Percentiles rank a stretch among this genome's conserved stretches.
phyloP scores from a whole-genome alignment of 306 rosid genomes.

The Elaeagnus macrophylla region DNA sequence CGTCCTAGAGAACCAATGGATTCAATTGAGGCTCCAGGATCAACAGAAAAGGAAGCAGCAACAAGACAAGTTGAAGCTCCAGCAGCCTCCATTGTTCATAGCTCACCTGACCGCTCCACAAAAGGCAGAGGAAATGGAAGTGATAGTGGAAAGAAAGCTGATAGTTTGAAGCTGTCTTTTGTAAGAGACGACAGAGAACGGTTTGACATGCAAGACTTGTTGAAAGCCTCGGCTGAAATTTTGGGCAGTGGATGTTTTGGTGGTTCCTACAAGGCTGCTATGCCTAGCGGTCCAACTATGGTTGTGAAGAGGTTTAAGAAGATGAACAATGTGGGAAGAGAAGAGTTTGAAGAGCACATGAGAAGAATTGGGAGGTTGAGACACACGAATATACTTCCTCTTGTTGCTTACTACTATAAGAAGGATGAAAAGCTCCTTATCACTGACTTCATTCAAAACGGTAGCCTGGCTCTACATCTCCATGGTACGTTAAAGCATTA shows the following conservation, averaged over 20 bases:
- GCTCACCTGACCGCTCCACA: constrained; percentile 7
- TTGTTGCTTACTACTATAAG: constrained; percentile 31
- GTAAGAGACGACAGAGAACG: constrained; percentile 26
- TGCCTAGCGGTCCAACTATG: constrained; percentile 44
- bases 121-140: constrained; percentile 2
- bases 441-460: constrained; percentile 27
- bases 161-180: constrained; percentile 23
- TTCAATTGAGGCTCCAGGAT: no score
- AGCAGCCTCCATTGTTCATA: background rate
- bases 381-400: constrained; percentile 37
- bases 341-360: constrained; percentile 61
- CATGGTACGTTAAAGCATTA: constrained; percentile 22
- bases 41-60: no score
- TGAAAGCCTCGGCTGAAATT: constrained; percentile 70
- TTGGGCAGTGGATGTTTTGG: constrained; percentile 82
- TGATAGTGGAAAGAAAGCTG: constrained; percentile 12
- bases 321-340: constrained; percentile 52
- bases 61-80: background rate
- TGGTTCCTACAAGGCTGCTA: constrained; percentile 61
- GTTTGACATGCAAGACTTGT: constrained; percentile 59
- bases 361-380: constrained; percentile 36
- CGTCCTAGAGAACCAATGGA: no score
- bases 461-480: constrained; percentile 34
- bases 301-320: constrained; percentile 79
- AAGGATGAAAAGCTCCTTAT: constrained; percentile 37